These are phyloP conservation scores for Amylostereum areolatum DNA, from an alignment of 1,284 basidiomycete species.

Conservation along the genomic window DNA sequence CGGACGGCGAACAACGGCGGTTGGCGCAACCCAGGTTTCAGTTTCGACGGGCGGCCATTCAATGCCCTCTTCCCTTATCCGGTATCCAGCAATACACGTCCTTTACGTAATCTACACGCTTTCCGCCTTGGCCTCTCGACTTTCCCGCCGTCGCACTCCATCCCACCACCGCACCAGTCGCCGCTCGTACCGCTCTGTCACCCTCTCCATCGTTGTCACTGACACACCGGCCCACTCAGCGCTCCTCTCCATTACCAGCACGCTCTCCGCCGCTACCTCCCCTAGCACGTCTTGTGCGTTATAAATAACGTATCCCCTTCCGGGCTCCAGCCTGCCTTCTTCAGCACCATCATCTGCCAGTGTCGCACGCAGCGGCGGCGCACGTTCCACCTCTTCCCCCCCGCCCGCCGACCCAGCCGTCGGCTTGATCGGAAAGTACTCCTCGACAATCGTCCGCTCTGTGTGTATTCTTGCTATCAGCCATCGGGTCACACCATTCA, in stretches of 20 bases:
- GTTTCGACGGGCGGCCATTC: too few species aligned
- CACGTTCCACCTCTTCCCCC: constrained; percentile 2
- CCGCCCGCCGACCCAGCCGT: not conserved
- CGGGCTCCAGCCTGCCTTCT: constrained; percentile 34
- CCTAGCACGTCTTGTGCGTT: constrained; percentile 55
- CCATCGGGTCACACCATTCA: too few species aligned
- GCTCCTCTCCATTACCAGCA: constrained; percentile 39
- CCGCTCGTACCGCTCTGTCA: constrained; percentile 57
- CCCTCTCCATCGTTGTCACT: constrained; percentile 39
- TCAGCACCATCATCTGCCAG: constrained; percentile 8
- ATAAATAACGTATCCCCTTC: constrained; percentile 54
- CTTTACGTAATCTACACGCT: too few species aligned
- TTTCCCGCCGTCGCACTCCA: constrained; percentile 14
- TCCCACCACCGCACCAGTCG: constrained; percentile 48
- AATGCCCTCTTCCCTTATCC: too few species aligned
- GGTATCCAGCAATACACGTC: too few species aligned
- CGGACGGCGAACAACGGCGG: not conserved
- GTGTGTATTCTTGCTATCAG: not conserved
- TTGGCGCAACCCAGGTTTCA: not conserved
- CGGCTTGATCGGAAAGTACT: constrained; percentile 14
- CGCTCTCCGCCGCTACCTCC: constrained; percentile 42
- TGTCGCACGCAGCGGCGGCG: constrained; percentile 13
- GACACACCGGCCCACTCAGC: constrained; percentile 48
- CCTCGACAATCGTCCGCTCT: constrained; percentile 8
- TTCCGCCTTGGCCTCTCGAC: constrained; percentile 11